phyloP scores from a whole-genome alignment of 1,284 basidiomycete genomes.

The Boletellus deceptivus region DNA sequence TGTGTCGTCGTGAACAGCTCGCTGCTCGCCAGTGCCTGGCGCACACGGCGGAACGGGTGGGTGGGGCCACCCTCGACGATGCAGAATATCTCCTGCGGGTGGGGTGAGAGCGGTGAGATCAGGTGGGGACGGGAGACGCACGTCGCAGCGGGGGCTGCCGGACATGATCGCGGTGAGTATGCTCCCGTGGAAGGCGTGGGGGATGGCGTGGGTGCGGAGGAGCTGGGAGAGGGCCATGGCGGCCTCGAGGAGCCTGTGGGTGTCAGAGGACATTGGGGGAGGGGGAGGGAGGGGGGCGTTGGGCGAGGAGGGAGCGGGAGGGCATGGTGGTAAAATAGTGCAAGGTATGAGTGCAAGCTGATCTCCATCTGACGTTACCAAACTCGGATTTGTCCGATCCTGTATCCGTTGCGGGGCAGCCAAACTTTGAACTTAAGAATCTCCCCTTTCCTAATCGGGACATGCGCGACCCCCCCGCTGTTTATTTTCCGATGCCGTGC shows the following conservation, averaged over 20 bases:
- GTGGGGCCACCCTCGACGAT: conserved; percentile 52
- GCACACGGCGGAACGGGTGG: conserved; percentile 55
- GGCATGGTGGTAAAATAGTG: conserved; percentile 3
- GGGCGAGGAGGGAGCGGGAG: conserved; percentile 35
- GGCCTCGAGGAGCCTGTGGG: conserved; percentile 49
- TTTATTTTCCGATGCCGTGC: background rate
- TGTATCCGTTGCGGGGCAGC: conserved; percentile 17
- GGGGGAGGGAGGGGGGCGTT: conserved; percentile 6
- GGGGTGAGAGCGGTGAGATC: background rate
- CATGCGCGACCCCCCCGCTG: conserved; percentile 15
- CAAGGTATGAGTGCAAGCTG: conserved; percentile 19
- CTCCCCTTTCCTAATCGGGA: conserved; percentile 8
- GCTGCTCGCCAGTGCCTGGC: conserved; percentile 47
- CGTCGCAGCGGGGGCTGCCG: conserved; percentile 45
- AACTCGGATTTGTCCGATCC: conserved; percentile 26
- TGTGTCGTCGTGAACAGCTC: conserved; percentile 42
- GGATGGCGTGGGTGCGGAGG: conserved; percentile 40
- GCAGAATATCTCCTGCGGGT: conserved; percentile 51
- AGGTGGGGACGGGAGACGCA: conserved; percentile 27
- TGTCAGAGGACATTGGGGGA: conserved; percentile 44
- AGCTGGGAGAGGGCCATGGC: conserved; percentile 47
- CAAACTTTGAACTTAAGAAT: conserved; percentile 2
- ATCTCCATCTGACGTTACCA: conserved; percentile 29
- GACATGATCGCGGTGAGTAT: conserved; percentile 51
- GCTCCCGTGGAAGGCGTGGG: conserved; percentile 55